Evolutionary conservation across 2,329 filamentous ascomycete genomes (phyloP).

Genomic region (Penicillium vulpinum): DNA sequence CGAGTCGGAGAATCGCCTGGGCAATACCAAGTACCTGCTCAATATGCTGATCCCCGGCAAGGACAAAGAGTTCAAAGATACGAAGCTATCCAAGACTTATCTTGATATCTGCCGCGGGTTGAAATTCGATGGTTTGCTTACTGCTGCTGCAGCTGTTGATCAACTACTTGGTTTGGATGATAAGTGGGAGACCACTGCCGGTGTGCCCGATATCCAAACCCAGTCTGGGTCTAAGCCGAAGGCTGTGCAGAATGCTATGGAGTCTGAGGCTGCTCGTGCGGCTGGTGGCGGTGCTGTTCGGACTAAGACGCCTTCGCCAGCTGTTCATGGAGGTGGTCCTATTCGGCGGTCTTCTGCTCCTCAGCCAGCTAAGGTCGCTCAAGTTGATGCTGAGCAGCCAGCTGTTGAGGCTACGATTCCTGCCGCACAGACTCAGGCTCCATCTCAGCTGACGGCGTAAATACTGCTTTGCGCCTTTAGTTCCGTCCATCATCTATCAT

Average conservation of each 20-base stretch:
- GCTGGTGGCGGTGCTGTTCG: slow-evolving; percentile 33
- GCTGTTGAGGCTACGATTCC: slow-evolving; percentile 23
- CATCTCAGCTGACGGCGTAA: slow-evolving; percentile 23
- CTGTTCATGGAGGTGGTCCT: slow-evolving; percentile 30
- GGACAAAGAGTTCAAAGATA: slow-evolving; percentile 59
- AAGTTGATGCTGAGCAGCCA: slow-evolving; percentile 21
- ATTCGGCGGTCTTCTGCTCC: slow-evolving; percentile 38
- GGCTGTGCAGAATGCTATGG: slow-evolving; percentile 36
- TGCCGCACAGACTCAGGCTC: slow-evolving; percentile 13
- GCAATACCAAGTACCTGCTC: slow-evolving; percentile 91
- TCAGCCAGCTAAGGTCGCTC: slow-evolving; percentile 20
- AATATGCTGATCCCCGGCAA: slow-evolving; percentile 84
- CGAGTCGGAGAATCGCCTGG: slow-evolving; percentile 79
- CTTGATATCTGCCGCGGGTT: slow-evolving; percentile 66
- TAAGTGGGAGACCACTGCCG: slow-evolving; percentile 26
- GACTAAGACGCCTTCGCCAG: slow-evolving; percentile 25
- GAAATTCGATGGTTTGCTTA: slow-evolving; percentile 62
- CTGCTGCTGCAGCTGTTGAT: slow-evolving; percentile 67
- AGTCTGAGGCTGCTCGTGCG: slow-evolving; percentile 37
- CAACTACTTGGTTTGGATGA: slow-evolving; percentile 47
- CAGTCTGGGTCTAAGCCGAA: slow-evolving; percentile 16
- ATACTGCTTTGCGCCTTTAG: background rate
- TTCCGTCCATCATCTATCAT: background rate
- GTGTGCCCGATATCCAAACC: background rate
- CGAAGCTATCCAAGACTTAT: slow-evolving; percentile 71